Percentiles rank a stretch among this genome's conserved stretches.
phyloP scores from a whole-genome alignment of 257 asterid species.

The Penstemon davidsonii region DNA sequence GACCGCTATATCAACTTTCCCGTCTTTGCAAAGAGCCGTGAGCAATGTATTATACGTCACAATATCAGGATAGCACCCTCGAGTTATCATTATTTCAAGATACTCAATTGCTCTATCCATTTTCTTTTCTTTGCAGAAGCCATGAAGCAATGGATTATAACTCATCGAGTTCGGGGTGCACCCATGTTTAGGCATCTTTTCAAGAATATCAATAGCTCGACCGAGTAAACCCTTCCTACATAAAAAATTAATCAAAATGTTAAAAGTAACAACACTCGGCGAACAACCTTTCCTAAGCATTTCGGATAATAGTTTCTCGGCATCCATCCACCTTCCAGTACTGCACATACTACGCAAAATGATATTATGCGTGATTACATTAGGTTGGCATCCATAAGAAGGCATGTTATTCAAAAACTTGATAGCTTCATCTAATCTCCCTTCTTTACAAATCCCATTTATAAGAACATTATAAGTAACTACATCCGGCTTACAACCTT shows the following conservation, averaged over 20 bases:
- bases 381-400: slow-evolving; percentile 72
- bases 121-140: slow-evolving; percentile 84
- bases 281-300: slow-evolving; percentile 77
- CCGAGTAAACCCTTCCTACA: slow-evolving; percentile 69
- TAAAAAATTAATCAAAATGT: slow-evolving; percentile 75
- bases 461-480: slow-evolving; percentile 85
- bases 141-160: slow-evolving; percentile 81
- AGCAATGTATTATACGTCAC: slow-evolving; percentile 87
- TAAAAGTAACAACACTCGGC: slow-evolving; percentile 84
- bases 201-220: slow-evolving; percentile 72
- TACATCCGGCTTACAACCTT: slow-evolving; percentile 77
- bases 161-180: slow-evolving; percentile 81
- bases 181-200: slow-evolving; percentile 76
- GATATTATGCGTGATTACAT: slow-evolving; percentile 75
- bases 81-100: slow-evolving; percentile 73
- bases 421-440: slow-evolving; percentile 75
- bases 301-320: slow-evolving; percentile 69
- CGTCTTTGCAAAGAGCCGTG: slow-evolving; percentile 81
- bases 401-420: slow-evolving; percentile 66
- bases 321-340: slow-evolving; percentile 88
- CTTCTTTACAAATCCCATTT: slow-evolving; percentile 81
- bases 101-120: slow-evolving; percentile 85
- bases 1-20: slow-evolving; percentile 76
- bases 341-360: slow-evolving; percentile 84
- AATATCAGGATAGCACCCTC: slow-evolving; percentile 85